These are phyloP conservation scores for Artemisia tridentata DNA, from an alignment of 129 eudicot genomes.

Conservation along the genomic window DNA sequence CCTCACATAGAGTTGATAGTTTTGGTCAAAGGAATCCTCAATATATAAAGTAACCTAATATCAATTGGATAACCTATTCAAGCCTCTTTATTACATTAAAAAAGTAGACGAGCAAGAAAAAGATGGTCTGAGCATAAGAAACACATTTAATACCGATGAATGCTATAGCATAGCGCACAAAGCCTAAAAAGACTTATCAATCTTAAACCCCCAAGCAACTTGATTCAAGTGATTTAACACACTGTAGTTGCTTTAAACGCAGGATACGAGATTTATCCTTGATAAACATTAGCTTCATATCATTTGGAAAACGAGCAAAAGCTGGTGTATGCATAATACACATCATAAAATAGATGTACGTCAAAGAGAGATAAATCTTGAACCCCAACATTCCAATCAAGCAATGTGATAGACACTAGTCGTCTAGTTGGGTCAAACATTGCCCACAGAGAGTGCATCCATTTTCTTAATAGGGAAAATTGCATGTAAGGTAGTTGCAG, in stretches of 20 bases:
- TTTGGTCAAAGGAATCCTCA: not conserved
- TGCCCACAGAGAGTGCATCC: not conserved
- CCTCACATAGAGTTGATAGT: not conserved
- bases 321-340: not conserved
- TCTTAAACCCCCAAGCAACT: not conserved
- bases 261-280: no score
- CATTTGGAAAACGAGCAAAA: not conserved
- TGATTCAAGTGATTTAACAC: conserved; percentile 4
- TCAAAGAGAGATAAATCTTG: no score
- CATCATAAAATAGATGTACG: no score
- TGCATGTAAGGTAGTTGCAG: no score
- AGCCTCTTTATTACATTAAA: not conserved
- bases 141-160: not conserved
- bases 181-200: no score
- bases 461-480: no score
- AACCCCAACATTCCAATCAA: no score
- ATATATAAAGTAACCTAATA: not conserved
- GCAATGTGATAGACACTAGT: no score
- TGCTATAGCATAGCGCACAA: not conserved
- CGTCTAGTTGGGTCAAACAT: not conserved
- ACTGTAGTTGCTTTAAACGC: no score
- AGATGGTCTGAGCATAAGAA: conserved; percentile 4
- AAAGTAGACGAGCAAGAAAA: not conserved
- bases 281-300: no score
- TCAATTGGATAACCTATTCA: not conserved